phyloP scores from a whole-genome alignment of 2,329 filamentous ascomycete genomes.

The Hortaea sp. region DNA sequence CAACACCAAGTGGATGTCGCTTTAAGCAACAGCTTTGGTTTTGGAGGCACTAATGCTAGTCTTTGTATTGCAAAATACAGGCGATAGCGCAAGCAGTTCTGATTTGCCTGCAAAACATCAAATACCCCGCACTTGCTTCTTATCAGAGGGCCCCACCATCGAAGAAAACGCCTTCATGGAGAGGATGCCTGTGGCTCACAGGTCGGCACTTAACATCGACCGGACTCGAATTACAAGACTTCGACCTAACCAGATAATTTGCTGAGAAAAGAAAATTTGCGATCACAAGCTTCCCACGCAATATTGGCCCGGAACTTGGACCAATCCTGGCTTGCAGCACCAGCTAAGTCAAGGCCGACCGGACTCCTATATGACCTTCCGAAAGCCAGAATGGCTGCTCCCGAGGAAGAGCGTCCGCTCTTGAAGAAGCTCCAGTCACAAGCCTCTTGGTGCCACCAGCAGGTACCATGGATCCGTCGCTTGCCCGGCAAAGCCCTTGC shows the following conservation, averaged over 20 bases:
- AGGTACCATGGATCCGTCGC: slow-evolving; percentile 45
- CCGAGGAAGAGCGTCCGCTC: not conserved
- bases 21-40: slow-evolving; percentile 92
- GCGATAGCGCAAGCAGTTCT: slow-evolving; percentile 3
- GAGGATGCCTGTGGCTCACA: too few species aligned
- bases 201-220: too few species aligned
- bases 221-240: too few species aligned
- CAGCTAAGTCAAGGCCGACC: too few species aligned
- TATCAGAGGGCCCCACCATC: not conserved
- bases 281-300: too few species aligned
- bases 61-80: slow-evolving; percentile 57
- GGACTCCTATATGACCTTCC: too few species aligned
- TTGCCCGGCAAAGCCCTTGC: slow-evolving; percentile 48
- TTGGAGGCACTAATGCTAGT: slow-evolving; percentile 90
- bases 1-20: slow-evolving; percentile 60
- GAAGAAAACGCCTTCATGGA: not conserved
- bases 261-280: too few species aligned
- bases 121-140: slow-evolving; percentile 9
- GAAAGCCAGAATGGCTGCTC: not conserved
- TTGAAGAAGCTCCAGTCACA: slow-evolving; percentile 10
- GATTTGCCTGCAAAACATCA: not conserved
- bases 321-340: too few species aligned
- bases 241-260: too few species aligned
- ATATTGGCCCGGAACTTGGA: too few species aligned
- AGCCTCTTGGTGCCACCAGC: slow-evolving; percentile 34